These are phyloP conservation scores for Knoxdaviesia proteae DNA, from an alignment of 2,329 filamentous ascomycete genomes.

Conservation along the genomic window DNA sequence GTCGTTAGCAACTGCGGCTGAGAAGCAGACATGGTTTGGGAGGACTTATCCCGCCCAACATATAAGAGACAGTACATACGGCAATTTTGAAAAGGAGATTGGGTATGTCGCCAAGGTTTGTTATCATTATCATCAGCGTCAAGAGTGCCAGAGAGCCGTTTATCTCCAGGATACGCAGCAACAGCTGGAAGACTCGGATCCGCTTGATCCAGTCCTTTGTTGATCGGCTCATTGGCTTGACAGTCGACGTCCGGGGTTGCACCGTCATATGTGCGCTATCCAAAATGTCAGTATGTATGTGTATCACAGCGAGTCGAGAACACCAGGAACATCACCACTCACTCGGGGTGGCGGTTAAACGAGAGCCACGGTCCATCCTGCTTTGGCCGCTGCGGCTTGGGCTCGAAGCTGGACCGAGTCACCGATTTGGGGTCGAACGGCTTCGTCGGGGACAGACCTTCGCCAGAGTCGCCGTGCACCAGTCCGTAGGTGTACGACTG, in stretches of 20 bases:
- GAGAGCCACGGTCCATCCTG: conserved; percentile 56
- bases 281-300: background rate
- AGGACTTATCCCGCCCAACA: background rate
- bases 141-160: conserved; percentile 51
- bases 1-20: too few species aligned
- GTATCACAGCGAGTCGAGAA: background rate
- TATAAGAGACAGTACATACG: conserved; percentile 25
- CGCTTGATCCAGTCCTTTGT: conserved; percentile 53
- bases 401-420: conserved; percentile 57
- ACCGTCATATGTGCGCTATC: conserved; percentile 39
- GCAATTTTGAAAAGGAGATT: conserved; percentile 60
- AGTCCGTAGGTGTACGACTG: too few species aligned
- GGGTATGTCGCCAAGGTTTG: conserved; percentile 38
- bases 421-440: conserved; percentile 76
- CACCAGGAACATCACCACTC: conserved; percentile 13
- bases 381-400: conserved; percentile 40
- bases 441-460: conserved; percentile 20
- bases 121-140: conserved; percentile 58
- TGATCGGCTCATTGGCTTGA: conserved; percentile 44
- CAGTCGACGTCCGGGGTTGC: conserved; percentile 34
- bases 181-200: conserved; percentile 47
- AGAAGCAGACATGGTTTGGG: too few species aligned
- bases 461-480: background rate
- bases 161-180: conserved; percentile 44
- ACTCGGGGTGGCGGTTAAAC: conserved; percentile 80